Evolutionary conservation across 345 rosid genomes (phyloP).

Genomic region (Leavenworthia alabamica): DNA sequence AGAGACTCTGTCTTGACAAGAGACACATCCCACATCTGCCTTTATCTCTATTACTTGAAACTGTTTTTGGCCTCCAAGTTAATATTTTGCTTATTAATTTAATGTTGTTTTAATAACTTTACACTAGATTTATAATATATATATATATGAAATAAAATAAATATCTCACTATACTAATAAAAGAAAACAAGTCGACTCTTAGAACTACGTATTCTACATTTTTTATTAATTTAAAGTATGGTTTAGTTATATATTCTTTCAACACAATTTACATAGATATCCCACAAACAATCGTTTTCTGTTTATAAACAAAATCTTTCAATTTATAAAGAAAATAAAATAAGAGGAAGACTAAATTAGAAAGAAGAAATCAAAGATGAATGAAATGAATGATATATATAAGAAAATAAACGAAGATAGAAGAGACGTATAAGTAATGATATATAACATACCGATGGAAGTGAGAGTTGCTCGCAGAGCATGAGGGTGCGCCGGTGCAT

Average conservation of each 20-base stretch:
- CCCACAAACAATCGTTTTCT: not conserved
- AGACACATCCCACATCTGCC: slow-evolving; percentile 29
- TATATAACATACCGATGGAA: slow-evolving; percentile 22
- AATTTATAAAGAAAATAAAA: not conserved
- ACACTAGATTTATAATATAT: not conserved
- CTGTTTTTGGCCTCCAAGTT: slow-evolving; percentile 15
- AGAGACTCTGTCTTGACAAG: slow-evolving; percentile 30
- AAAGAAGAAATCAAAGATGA: not conserved
- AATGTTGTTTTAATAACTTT: not conserved
- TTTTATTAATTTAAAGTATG: not conserved
- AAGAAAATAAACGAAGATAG: not conserved
- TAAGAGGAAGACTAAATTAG: not conserved
- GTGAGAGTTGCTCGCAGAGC: slow-evolving; percentile 27
- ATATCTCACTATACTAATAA: not conserved
- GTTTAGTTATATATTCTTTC: not conserved
- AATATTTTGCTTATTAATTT: not conserved
- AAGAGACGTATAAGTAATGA: not conserved
- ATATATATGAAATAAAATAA: not conserved
- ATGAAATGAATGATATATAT: not conserved
- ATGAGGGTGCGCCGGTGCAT: slow-evolving; percentile 22
- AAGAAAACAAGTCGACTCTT: not conserved
- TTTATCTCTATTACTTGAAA: slow-evolving; percentile 27
- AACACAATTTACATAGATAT: not conserved
- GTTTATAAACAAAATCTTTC: not conserved
- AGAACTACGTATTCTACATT: not conserved